These are phyloP conservation scores for Dactylellina parvicollis DNA, from an alignment of 2,329 filamentous ascomycete genomes.

Conservation along the genomic window DNA sequence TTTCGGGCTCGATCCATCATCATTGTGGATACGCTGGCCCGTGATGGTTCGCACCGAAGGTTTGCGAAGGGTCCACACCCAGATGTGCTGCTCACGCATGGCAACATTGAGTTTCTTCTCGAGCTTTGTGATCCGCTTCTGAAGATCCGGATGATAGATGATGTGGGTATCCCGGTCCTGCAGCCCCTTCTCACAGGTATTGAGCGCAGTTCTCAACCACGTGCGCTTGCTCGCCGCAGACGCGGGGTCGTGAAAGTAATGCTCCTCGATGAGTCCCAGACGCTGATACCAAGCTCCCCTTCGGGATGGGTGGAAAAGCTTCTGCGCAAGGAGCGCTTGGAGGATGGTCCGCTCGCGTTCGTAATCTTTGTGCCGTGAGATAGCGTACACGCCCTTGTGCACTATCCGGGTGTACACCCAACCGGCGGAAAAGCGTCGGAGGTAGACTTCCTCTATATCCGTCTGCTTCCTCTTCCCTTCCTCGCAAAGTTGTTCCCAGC, in stretches of 20 bases:
- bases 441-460: conserved; percentile 77
- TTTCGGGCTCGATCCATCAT: conserved; percentile 59
- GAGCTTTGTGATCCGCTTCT: conserved; percentile 91
- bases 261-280: conserved; percentile 91
- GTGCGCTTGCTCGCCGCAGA: conserved; percentile 76
- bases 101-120: conserved; percentile 85
- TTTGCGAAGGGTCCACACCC: conserved; percentile 82
- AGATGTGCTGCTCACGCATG: conserved; percentile 89
- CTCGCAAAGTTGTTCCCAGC: conserved; percentile 78
- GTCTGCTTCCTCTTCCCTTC: conserved; percentile 76
- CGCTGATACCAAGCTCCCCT: conserved; percentile 95
- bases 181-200: conserved; percentile 85
- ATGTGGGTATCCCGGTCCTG: conserved; percentile 89
- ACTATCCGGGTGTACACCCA: conserved; percentile 94
- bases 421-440: conserved; percentile 87
- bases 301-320: conserved; percentile 83
- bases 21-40: conserved; percentile 76
- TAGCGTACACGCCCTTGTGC: conserved; percentile 82
- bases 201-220: conserved; percentile 79
- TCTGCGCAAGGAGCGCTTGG: conserved; percentile 78
- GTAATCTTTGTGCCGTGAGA: conserved; percentile 84
- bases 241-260: conserved; percentile 80
- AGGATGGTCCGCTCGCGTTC: conserved; percentile 78
- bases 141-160: conserved; percentile 92
- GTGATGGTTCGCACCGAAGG: conserved; percentile 78